phyloP scores from a whole-genome alignment of 1,139 yeast genomes.

The Protomyces gravidus region DNA sequence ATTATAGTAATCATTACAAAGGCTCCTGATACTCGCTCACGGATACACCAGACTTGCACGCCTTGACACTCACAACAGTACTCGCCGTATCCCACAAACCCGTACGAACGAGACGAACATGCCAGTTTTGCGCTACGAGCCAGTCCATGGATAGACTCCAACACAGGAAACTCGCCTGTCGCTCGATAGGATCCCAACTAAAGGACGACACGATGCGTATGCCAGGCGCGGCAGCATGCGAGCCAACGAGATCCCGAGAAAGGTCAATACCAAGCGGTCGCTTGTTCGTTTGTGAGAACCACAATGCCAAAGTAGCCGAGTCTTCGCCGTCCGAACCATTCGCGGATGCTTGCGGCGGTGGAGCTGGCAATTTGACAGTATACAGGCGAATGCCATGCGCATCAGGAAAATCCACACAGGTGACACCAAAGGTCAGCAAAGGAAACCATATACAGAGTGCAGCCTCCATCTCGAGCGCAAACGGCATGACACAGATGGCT shows the following conservation, averaged over 20 bases:
- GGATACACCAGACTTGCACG: constrained; percentile 5
- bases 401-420: constrained; percentile 19
- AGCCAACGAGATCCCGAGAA: constrained; percentile 22
- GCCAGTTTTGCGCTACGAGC: constrained; percentile 11
- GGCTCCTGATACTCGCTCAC: constrained; percentile 24
- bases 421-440: constrained; percentile 23
- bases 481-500: constrained; percentile 21
- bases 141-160: constrained; percentile 17
- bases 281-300: constrained; percentile 21
- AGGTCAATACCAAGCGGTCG: constrained; percentile 12
- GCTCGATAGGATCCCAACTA: constrained; percentile 13
- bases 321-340: constrained; percentile 6
- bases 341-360: background rate
- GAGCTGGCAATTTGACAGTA: constrained; percentile 7
- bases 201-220: constrained; percentile 14
- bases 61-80: constrained; percentile 16
- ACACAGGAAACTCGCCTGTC: constrained; percentile 23
- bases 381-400: constrained; percentile 15
- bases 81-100: constrained; percentile 17
- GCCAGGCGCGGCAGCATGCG: constrained; percentile 18
- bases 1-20: background rate
- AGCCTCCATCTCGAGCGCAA: constrained; percentile 25
- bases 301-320: constrained; percentile 9
- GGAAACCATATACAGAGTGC: constrained; percentile 23
- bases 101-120: constrained; percentile 11